Base-by-base conservation (phyloP, 2,329 filamentous ascomycete species). In the Aaosphaeria arxii region DNA sequence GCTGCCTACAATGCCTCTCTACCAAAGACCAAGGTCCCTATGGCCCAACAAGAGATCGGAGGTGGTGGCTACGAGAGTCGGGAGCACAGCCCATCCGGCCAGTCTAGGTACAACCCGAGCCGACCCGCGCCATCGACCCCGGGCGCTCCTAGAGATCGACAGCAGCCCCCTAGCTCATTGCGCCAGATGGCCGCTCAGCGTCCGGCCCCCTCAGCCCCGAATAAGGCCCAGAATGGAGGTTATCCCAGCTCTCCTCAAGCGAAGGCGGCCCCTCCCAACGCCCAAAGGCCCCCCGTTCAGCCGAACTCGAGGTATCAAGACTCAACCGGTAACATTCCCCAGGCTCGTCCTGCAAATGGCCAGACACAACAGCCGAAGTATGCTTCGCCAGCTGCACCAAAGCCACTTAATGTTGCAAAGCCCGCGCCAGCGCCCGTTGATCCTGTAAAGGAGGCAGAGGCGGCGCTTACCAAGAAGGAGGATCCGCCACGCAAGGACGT, bases 1-100 rank as follows among this genome's bases (percentile, higher is more conserved):
- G 91, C 94, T 65, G 89, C 85, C 13, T 96, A 96, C 71, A 96
- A 97, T 69, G 88, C 89, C 33, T 90, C 89, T 28, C 74, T 96
- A 50, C 92, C 91, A 31, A 88, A 95, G 76, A 85, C 81, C 54
- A 89, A 89, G 66, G 74, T 85, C 7, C 89, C 89, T 2, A 64
- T 94, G 56, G 91, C 91, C 31, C 89, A 97, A 69, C 91, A 96
- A 71, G 94, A 97, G 70, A 75, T 97, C 57, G 89, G 89, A 48
- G 87, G 83, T 52, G 77, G 79, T 52, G 74, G 77, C 40, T 77
- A 77, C 49, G 70, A 75, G 58, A 54, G 67, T 33, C 61, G 72
- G 50, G 76, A 75, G 51, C 54, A 68, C n/a, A 74, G 72, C 46
- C 72, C 71, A 24, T 70, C 76, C 17, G 67, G 79, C 11, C 70